Conservation (phyloP, 2,329 filamentous ascomycete genomes). For the Neofusicoccum kwambonambiense region DNA sequence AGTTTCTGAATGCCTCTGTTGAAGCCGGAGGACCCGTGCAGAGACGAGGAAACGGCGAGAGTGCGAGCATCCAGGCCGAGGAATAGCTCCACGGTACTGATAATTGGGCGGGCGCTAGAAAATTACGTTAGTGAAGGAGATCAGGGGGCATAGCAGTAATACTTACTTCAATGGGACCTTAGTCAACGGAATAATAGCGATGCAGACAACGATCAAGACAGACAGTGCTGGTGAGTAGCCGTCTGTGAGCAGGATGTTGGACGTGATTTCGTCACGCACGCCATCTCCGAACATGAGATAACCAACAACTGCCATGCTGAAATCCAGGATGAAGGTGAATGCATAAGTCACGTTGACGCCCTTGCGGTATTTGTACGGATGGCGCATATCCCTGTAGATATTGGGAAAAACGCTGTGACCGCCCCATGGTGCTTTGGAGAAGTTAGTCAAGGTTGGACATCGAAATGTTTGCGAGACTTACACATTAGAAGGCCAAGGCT, state of each 20-base stretch:
- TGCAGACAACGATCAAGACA: slow-evolving; percentile 79
- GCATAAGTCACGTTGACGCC: slow-evolving; percentile 78
- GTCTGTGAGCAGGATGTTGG: slow-evolving; percentile 74
- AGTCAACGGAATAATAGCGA: slow-evolving; percentile 89
- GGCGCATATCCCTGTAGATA: slow-evolving; percentile 73
- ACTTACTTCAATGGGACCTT: slow-evolving; percentile 71
- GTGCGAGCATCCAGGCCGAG: slow-evolving; percentile 65
- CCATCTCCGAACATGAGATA: slow-evolving; percentile 91
- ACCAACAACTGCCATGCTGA: slow-evolving; percentile 77
- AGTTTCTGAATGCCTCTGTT: slow-evolving; percentile 60
- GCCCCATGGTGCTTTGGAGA: slow-evolving; percentile 59
- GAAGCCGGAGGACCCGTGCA: slow-evolving; percentile 55
- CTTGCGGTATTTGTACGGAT: slow-evolving; percentile 76
- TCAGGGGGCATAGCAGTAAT: background rate
- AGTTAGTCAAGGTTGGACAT: slow-evolving; percentile 16
- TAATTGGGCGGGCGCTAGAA: slow-evolving; percentile 72
- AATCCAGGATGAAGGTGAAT: slow-evolving; percentile 82
- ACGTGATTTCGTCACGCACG: slow-evolving; percentile 86
- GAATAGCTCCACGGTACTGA: slow-evolving; percentile 79
- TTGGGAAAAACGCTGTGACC: slow-evolving; percentile 80
- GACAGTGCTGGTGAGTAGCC: slow-evolving; percentile 74
- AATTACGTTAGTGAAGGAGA: slow-evolving; percentile 34
- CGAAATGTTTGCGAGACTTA: slow-evolving; percentile 28
- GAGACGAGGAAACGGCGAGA: slow-evolving; percentile 49
- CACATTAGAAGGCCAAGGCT: slow-evolving; percentile 89